Conservation (phyloP, 306 rosid genomes). For the Corylus americana region DNA sequence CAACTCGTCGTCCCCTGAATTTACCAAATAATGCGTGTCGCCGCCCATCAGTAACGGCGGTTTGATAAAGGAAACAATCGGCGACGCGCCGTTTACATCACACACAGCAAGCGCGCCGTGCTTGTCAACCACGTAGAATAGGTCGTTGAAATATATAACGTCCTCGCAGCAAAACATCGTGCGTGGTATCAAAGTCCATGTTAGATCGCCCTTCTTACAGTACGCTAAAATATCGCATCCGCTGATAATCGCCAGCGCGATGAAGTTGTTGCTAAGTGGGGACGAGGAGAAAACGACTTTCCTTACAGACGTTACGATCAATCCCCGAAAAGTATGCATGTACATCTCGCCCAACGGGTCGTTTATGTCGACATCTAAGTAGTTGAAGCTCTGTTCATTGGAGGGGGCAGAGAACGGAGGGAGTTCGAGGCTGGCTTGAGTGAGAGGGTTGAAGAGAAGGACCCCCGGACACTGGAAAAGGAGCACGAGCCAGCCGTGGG, state of each 20-base stretch:
- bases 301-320: constrained; percentile 52
- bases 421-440: constrained; percentile 42
- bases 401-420: constrained; percentile 68
- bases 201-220: constrained; percentile 38
- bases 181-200: constrained; percentile 49
- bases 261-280: constrained; percentile 29
- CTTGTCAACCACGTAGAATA: constrained; percentile 60
- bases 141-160: constrained; percentile 30
- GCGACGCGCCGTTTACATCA: constrained; percentile 32
- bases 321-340: constrained; percentile 39
- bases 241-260: constrained; percentile 55
- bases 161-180: constrained; percentile 55
- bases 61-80: constrained; percentile 31
- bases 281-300: constrained; percentile 57
- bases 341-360: constrained; percentile 28
- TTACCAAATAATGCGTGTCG: constrained; percentile 57
- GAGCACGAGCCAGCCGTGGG: constrained; percentile 64
- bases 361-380: constrained; percentile 54
- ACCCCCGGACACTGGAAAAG: constrained; percentile 55
- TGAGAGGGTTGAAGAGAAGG: constrained; percentile 58
- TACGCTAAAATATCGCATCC: constrained; percentile 45
- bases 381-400: constrained; percentile 46
- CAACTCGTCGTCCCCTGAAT: constrained; percentile 47
- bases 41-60: constrained; percentile 26
- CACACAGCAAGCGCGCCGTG: constrained; percentile 51